Conservation (phyloP, 2,329 filamentous ascomycete genomes). For the Scedosporium aurantiacum region DNA sequence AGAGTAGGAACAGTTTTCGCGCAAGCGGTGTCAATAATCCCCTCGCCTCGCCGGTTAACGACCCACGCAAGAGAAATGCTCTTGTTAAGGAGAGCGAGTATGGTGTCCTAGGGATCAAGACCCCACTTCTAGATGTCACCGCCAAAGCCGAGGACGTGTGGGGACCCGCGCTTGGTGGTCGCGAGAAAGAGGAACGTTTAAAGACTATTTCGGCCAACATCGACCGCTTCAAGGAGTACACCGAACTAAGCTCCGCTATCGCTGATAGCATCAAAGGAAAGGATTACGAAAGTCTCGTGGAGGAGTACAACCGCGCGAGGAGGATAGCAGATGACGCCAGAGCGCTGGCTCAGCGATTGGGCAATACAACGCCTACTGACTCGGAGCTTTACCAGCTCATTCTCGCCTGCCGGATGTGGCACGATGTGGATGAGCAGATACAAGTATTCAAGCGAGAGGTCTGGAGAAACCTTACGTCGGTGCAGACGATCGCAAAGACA, state of each 20-base stretch:
- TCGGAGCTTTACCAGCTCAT: conserved; percentile 76
- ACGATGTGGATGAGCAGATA: conserved; percentile 81
- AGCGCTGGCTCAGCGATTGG: conserved; percentile 47
- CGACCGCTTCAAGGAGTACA: conserved; percentile 68
- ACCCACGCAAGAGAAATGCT: conserved; percentile 73
- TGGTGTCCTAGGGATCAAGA: conserved; percentile 78
- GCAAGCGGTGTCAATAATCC: conserved; percentile 30
- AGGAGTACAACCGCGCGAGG: conserved; percentile 76
- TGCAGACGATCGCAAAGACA: conserved; percentile 45
- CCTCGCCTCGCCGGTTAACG: conserved; percentile 28
- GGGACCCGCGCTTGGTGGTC: conserved; percentile 84
- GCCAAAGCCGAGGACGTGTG: conserved; percentile 95
- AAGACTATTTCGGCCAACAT: conserved; percentile 67
- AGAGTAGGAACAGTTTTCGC: conserved; percentile 56
- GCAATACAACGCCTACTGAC: conserved; percentile 51
- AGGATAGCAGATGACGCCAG: conserved; percentile 71
- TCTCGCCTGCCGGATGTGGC: conserved; percentile 87
- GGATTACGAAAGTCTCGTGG: conserved; percentile 79
- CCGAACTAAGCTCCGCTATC: conserved; percentile 68
- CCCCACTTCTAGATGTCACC: conserved; percentile 75
- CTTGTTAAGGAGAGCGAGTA: conserved; percentile 88
- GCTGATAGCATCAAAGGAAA: conserved; percentile 80
- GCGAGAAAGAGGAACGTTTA: conserved; percentile 80
- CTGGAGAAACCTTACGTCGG: conserved; percentile 68
- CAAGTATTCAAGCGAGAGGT: conserved; percentile 78